These are phyloP conservation scores for Fagus crenata DNA, from an alignment of 306 rosid species.

Conservation along the genomic window DNA sequence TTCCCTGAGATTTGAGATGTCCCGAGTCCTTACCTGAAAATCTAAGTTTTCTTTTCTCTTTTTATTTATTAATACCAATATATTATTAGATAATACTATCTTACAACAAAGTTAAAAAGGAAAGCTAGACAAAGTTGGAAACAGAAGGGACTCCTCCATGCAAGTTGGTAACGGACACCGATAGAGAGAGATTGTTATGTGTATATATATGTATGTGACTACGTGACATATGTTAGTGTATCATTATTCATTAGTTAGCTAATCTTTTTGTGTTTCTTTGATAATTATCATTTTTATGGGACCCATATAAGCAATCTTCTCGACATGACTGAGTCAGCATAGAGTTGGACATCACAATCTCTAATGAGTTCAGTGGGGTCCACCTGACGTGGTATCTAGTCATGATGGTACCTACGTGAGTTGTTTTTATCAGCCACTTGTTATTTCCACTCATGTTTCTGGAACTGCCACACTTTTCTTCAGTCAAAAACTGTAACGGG, in stretches of 20 bases:
- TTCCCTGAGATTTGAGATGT: constrained; percentile 72
- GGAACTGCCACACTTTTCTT: background rate
- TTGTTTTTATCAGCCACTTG: constrained; percentile 12
- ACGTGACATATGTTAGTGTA: no score
- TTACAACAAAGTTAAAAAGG: constrained; percentile 21
- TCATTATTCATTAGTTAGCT: background rate
- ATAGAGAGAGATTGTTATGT: background rate
- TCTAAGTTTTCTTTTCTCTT: constrained; percentile 27
- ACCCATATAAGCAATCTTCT: background rate
- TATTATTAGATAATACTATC: constrained; percentile 16
- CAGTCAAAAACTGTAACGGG: no score
- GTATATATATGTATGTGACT: no score
- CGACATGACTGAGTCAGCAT: constrained; percentile 46
- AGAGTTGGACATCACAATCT: constrained; percentile 47
- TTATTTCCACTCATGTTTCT: background rate
- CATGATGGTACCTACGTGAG: constrained; percentile 28
- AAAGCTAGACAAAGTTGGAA: background rate
- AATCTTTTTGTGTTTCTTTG: background rate
- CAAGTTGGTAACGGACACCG: background rate
- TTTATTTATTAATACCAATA: background rate
- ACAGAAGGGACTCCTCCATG: background rate
- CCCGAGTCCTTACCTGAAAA: constrained; percentile 71
- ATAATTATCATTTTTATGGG: constrained; percentile 11
- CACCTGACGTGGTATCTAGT: constrained; percentile 50
- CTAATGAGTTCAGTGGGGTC: background rate